A percentile compares a stretch with the other conserved stretches of the same genome.
Evolutionary conservation across 495 filamentous ascomycete genomes (phyloP).

Genomic region (Hyaloscypha hepaticicola): DNA sequence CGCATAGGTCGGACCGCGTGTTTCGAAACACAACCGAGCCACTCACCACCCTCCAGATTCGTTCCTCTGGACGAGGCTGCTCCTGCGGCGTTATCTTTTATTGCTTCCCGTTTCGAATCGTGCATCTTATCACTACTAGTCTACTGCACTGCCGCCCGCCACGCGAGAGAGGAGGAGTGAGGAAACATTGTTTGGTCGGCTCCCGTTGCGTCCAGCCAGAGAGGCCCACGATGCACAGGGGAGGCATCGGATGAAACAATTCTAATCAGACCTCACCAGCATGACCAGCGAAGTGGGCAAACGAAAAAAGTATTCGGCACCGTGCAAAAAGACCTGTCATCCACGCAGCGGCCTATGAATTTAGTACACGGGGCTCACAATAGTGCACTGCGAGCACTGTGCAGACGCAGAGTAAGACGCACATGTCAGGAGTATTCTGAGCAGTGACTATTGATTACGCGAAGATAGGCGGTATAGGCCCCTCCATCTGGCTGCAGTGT

Average conservation of each 20-base stretch:
- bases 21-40: conserved; percentile 2
- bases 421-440: neutral
- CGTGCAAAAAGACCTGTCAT: neutral
- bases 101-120: neutral
- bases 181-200: neutral
- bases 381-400: neutral
- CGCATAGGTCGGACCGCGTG: neutral
- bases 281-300: neutral
- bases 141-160: neutral
- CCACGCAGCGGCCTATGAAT: neutral
- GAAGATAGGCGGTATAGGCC: neutral
- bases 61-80: neutral
- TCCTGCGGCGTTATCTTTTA: neutral
- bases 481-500: neutral
- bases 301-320: neutral
- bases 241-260: neutral
- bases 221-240: neutral
- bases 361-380: neutral
- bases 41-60: neutral
- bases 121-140: neutral
- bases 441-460: neutral
- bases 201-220: neutral
- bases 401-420: neutral
- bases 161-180: neutral
- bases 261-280: neutral